These are phyloP conservation scores for Nissolia schottii DNA, from an alignment of 306 rosid species.

Conservation along the genomic window DNA sequence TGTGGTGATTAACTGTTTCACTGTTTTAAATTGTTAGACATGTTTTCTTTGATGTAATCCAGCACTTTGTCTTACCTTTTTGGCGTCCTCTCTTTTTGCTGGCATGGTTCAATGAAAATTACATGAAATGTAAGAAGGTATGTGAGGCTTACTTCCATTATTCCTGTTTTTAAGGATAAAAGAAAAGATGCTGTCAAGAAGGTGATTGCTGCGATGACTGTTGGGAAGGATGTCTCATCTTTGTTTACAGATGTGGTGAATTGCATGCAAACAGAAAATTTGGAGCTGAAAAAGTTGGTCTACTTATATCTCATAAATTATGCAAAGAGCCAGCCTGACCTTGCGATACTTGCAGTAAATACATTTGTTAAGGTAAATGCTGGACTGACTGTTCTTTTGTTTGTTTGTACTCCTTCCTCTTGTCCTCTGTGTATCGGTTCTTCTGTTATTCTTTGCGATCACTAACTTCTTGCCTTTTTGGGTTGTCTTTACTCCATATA, in stretches of 20 bases:
- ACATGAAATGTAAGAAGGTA: not conserved
- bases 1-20: not conserved
- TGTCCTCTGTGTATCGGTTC: not conserved
- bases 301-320: conserved; percentile 93
- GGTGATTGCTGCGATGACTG: conserved; percentile 99
- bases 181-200: conserved; percentile 99
- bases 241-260: conserved; percentile 96
- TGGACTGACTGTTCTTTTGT: conserved; percentile 3
- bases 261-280: conserved; percentile 98
- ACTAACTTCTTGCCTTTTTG: not conserved
- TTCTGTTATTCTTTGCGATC: not conserved
- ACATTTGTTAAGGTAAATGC: conserved; percentile 92
- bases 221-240: conserved; percentile 97
- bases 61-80: conserved; percentile 8
- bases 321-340: conserved; percentile 99
- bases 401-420: not conserved
- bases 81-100: not conserved
- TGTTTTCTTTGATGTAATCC: not conserved
- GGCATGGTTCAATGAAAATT: not conserved
- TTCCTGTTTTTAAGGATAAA: conserved; percentile 63
- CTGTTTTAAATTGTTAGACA: not conserved
- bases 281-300: conserved; percentile 95
- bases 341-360: conserved; percentile 96
- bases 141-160: not conserved
- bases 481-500: not conserved